Base-by-base conservation (phyloP, 2,329 filamentous ascomycete species). In the Decorospora gaudefroyi region DNA sequence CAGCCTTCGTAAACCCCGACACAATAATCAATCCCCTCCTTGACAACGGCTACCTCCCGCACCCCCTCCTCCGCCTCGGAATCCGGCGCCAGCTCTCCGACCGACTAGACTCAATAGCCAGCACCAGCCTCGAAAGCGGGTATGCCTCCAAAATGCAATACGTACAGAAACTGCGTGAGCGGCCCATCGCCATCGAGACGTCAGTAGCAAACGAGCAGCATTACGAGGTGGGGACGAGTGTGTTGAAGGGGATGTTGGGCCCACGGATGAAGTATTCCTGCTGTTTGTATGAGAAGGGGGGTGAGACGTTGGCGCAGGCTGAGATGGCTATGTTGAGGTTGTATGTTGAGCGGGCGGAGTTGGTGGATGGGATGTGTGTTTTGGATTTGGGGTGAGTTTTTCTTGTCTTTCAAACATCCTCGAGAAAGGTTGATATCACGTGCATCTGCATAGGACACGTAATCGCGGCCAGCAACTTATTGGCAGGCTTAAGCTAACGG, bases 251-350 rank as follows among this genome's bases (percentile, higher is more conserved):
- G 18, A 83, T 78, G 65, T 71, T 88, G 9, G 85, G 85, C 0
- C 82, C 83, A 3, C 73, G 84, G 41, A 87, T 88, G 83, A 88
- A 88, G 75, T 88, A 87, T 65, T 84, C 79, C n/a, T 78, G 74
- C 52, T 85, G 81, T 63, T 71, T 86, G 59, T 88, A 88, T 65
- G 78, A 80, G 3, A 83, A 82, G 11, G 71, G 72, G 5, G 54
- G 47, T 1, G 63, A 51, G 71, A 84, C 78, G n/a, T 68, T 87
- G 38, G 84, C 74, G 2, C 75, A 86, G 65, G 84, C 84, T 2
- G 85, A 88, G 69, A 75, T 81, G 31, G 79, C 77, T 3, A 88
- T 88, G 85, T 67, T 88, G 62, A 74, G 76, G 57, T 70, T 72
- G 17, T 88, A 87, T 66, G 74, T 86, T 1, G 74, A 81, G 54